Evolutionary conservation across 352 stramenopile genomes (phyloP), one percentile per base, ranked within the genome.

Genomic region (Detonula confervacea): DNA sequence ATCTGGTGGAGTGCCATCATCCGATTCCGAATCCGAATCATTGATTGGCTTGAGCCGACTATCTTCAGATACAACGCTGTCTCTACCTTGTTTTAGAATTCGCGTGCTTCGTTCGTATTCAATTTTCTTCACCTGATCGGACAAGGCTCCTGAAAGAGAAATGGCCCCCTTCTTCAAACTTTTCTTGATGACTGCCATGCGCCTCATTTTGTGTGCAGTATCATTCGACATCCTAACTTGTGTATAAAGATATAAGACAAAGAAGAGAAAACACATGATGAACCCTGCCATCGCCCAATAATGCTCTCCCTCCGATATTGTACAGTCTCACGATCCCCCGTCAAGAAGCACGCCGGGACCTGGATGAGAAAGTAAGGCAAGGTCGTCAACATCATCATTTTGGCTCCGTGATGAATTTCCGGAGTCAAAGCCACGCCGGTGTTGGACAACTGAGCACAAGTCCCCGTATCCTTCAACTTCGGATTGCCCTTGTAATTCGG

Each of bases 321-420:
- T n/a, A n/a, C 87, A 72, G 97, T 93, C 14, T 92, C 87, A 39
- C 90, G 72, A n/a, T 91, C 84, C 47, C 80, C 85, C 61, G 83
- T 72, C 22, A 97, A 95, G 89, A 96, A 98, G 59, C 97, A 91
- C 20, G 96, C 96, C 0, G 95, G 96, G 44, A 97, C 80, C 83
- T 98, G 96, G 70, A 98, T 95, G 42, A 99, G 95, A 52, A 99
- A 90, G 83, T 98, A 99, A 73, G 97, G 96, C 67, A 98, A 78
- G 22, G 94, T 94, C 24, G 96, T 98, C 52, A 95, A 62, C 33
- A 97, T 92, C 94, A 98, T 98, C 63, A 97, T 95, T 62, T 91
- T 91, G 57, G 93, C 95, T 66, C 95, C 97, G 47, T 93, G 93
- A 57, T 89, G 88, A 66, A 98, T 96, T 77, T 96, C 84, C 60